Base-by-base conservation (phyloP, 495 filamentous ascomycete genomes). In the Penicillium subrubescens region DNA sequence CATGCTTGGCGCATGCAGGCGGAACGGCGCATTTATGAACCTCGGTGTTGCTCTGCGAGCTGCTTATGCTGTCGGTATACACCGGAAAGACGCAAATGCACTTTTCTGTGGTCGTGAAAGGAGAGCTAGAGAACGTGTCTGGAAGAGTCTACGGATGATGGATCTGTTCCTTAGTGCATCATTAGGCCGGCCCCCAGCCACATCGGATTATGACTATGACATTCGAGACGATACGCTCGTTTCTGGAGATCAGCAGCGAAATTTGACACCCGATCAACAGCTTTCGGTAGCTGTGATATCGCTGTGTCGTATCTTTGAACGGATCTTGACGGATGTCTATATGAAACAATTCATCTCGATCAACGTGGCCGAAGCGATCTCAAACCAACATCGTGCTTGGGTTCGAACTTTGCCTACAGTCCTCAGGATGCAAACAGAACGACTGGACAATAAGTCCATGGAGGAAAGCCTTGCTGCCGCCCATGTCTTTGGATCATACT, bases 331-430 rank as follows among this genome's bases (percentile, higher is more conserved):
- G 27, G 86, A 84, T 48, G 86, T 92, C 23, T 93, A 91, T 66
- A 87, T 89, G 62, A 83, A 86, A 52, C 82, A 88, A 61, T 91
- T 87, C 62, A 86, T 92, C 46, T 91, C 88, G 8, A 88, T 88
- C 34, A 76, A 81, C 23, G 79, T 88, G 23, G 88, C 88, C 2
- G 87, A 90, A 64, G 81, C 85, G 27, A 90, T 91, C 37, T 86
- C 87, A 44, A 83, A 90, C 64, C 81, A 76, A 75, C 87, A 71
- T 72, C 80, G 73, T 19, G 68, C 68, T 19, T 81, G 78, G 78
- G 78, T 81, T 48, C 70, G 72, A 23, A 78, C 69, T 37, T 51
- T 81, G 3, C 78, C 78, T 2, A 37, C 63, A 11, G 67, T 77
- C 33, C 66, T 81, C 37, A 77, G 74, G 59, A 62, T 65, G 53